Percentiles rank a stretch among this genome's conserved stretches.
Evolutionary conservation across 805 yeast genomes (phyloP).

Genomic region (Hanseniaspora valbyensis): DNA sequence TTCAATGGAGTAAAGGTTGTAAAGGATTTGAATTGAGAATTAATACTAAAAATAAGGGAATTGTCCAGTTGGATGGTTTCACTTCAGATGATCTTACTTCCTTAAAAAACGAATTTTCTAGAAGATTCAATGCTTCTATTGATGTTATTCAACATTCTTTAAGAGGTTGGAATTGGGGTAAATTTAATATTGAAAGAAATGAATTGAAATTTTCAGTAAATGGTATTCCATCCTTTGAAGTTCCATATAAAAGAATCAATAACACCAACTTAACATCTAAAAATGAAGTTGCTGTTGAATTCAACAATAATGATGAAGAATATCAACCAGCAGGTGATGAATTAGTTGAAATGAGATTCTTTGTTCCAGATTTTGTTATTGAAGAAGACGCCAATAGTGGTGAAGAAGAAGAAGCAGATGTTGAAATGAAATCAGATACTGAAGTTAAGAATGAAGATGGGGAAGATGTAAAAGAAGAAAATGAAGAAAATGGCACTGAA

Average conservation of each 20-base stretch:
- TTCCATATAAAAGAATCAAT: slow-evolving; percentile 68
- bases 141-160: slow-evolving; percentile 84
- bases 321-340: slow-evolving; percentile 80
- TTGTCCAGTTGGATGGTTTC: slow-evolving; percentile 82
- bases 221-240: slow-evolving; percentile 82
- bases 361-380: slow-evolving; percentile 72
- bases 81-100: slow-evolving; percentile 71
- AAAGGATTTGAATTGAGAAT: slow-evolving; percentile 83
- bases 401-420: slow-evolving; percentile 37
- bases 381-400: slow-evolving; percentile 19
- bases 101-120: slow-evolving; percentile 71
- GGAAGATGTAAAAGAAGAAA: slow-evolving; percentile 29
- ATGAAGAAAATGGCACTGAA: slow-evolving; percentile 18
- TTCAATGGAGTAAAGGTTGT: slow-evolving; percentile 87
- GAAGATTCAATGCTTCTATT: slow-evolving; percentile 58
- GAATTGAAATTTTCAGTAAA: slow-evolving; percentile 79
- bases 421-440: slow-evolving; percentile 25
- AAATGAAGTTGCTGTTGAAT: slow-evolving; percentile 85
- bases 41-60: slow-evolving; percentile 81
- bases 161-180: slow-evolving; percentile 99
- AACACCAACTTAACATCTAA: slow-evolving; percentile 86
- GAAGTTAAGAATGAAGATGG: slow-evolving; percentile 27
- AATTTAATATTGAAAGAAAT: slow-evolving; percentile 79
- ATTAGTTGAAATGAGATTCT: slow-evolving; percentile 85
- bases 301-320: slow-evolving; percentile 48